Percentiles rank a stretch among this genome's conserved stretches.
phyloP scores from a whole-genome alignment of 1,284 basidiomycete species.

The Trichosporon asahii region DNA sequence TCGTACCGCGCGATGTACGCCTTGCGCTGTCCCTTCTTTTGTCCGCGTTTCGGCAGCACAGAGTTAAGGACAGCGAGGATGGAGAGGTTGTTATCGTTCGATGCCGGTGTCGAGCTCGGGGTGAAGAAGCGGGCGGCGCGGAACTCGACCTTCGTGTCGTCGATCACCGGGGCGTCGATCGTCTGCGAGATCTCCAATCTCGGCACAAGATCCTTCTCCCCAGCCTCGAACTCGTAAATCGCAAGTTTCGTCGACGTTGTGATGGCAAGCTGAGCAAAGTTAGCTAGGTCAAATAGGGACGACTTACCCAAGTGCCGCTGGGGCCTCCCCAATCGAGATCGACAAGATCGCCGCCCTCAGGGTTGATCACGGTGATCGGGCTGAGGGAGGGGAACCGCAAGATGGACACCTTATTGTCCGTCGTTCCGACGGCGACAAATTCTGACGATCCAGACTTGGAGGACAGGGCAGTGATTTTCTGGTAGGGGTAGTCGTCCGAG shows the following conservation, averaged over 20 bases:
- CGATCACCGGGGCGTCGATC: constrained; percentile 41
- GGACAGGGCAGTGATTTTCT: constrained; percentile 49
- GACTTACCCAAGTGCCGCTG: constrained; percentile 41
- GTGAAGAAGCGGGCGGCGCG: constrained; percentile 64
- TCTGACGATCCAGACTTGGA: constrained; percentile 20
- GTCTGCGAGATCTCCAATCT: constrained; percentile 38
- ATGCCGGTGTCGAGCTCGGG: not conserved
- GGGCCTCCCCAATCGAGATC: constrained; percentile 48
- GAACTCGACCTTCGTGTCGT: constrained; percentile 58
- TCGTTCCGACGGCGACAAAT: constrained; percentile 46
- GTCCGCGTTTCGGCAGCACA: constrained; percentile 36
- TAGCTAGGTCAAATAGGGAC: not conserved
- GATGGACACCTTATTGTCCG: constrained; percentile 57
- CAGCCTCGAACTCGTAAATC: constrained; percentile 36
- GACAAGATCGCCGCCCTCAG: constrained; percentile 40
- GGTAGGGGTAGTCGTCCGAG: constrained; percentile 79
- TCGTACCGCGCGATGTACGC: constrained; percentile 44
- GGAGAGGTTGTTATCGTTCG: not conserved
- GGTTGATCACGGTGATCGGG: constrained; percentile 52
- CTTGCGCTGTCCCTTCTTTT: constrained; percentile 30
- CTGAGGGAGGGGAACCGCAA: constrained; percentile 68
- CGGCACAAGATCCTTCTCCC: constrained; percentile 23
- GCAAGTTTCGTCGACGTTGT: constrained; percentile 36
- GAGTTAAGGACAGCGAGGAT: constrained; percentile 66
- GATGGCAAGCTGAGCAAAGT: constrained; percentile 34